phyloP scores from a whole-genome alignment of 306 rosid genomes.

The Acacia crassicarpa region DNA sequence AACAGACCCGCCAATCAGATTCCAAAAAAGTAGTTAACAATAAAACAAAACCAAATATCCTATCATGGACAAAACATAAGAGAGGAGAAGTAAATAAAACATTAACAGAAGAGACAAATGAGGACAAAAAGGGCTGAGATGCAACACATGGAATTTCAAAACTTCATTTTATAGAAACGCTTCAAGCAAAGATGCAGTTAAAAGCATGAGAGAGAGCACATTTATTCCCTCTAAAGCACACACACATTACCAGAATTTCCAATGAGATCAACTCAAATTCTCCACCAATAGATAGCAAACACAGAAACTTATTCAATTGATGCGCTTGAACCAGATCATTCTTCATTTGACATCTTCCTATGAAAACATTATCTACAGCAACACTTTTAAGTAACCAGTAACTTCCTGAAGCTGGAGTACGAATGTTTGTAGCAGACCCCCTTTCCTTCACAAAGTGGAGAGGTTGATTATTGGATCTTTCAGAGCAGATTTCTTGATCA shows the following conservation, averaged over 20 bases:
- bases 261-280: conserved; percentile 60
- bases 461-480: conserved; percentile 41
- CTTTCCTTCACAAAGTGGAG: conserved; percentile 34
- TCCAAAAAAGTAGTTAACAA: background rate
- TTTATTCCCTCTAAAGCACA: conserved; percentile 29
- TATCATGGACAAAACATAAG: background rate
- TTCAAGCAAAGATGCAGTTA: conserved; percentile 26
- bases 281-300: conserved; percentile 62
- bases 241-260: conserved; percentile 72
- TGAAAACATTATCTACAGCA: conserved; percentile 48
- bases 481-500: conserved; percentile 38
- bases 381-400: conserved; percentile 57
- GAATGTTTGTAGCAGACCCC: conserved; percentile 40
- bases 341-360: conserved; percentile 64
- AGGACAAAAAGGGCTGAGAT: background rate
- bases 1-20: background rate
- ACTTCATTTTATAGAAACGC: background rate
- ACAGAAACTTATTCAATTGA: conserved; percentile 49
- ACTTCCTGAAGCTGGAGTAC: conserved; percentile 32
- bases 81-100: background rate
- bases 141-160: background rate
- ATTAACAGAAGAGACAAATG: background rate
- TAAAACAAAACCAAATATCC: background rate
- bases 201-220: conserved; percentile 23
- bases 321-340: conserved; percentile 58